Percentiles rank a stretch among this genome's conserved stretches.
Evolutionary conservation across 2,329 filamentous ascomycete species (phyloP).

Genomic region (Emmonsia crescens): DNA sequence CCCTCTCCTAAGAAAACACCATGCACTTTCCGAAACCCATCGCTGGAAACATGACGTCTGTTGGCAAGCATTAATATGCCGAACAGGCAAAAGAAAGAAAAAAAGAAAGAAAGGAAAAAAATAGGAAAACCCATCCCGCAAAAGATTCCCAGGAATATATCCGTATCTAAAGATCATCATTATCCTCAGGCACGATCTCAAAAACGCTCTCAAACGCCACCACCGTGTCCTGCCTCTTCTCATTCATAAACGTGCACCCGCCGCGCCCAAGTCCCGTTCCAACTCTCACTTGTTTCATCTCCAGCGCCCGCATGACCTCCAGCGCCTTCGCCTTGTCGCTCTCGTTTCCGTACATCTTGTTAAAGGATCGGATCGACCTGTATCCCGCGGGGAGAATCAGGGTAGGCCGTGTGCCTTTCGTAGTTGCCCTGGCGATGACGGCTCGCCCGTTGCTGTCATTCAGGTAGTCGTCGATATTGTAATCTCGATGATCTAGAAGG

Average conservation of each 20-base stretch:
- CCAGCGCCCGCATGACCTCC: conserved; percentile 36
- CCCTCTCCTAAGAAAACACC: background rate
- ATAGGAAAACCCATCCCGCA: background rate
- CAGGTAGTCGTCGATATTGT: conserved; percentile 8
- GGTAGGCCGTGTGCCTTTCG: conserved; percentile 20
- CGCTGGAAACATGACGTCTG: background rate
- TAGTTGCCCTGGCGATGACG: conserved; percentile 11
- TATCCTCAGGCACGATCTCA: conserved; percentile 18
- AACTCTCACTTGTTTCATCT: conserved; percentile 40
- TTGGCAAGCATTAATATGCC: background rate
- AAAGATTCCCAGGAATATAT: background rate
- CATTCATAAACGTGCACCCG: conserved; percentile 43
- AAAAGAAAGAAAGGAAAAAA: background rate
- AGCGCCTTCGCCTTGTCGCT: conserved; percentile 37
- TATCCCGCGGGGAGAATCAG: conserved; percentile 29
- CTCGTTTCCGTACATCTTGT: conserved; percentile 32
- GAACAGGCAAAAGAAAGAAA: background rate
- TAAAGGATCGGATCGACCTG: conserved; percentile 29
- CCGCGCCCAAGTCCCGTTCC: conserved; percentile 45
- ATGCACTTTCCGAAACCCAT: background rate
- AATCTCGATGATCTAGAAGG: conserved; percentile 9
- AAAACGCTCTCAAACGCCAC: conserved; percentile 41
- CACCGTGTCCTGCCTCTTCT: conserved; percentile 40
- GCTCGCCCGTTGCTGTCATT: conserved; percentile 14
- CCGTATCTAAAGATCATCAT: background rate